Evolutionary conservation across 345 rosid species (phyloP).

Genomic region (Melastoma malabathricum): DNA sequence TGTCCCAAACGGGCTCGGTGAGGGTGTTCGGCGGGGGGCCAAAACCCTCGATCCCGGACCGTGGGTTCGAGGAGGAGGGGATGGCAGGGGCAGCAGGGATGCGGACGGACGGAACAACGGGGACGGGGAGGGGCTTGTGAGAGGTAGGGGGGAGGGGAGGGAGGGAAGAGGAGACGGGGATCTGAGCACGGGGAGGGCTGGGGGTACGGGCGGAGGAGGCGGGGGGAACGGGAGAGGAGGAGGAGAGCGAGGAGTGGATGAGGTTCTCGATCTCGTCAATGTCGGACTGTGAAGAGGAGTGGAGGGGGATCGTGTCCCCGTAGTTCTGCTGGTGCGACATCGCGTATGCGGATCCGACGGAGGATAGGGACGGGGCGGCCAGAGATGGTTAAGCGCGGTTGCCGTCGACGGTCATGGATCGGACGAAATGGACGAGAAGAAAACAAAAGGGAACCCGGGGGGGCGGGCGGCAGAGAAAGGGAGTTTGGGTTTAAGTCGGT

Average conservation of each 20-base stretch:
- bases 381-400: no score
- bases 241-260: constrained; percentile 59
- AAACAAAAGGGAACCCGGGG: no score
- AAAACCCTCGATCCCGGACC: constrained; percentile 32
- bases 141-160: constrained; percentile 53
- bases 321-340: constrained; percentile 46
- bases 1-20: constrained; percentile 98
- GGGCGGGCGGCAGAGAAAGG: no score
- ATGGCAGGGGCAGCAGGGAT: constrained; percentile 23
- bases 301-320: constrained; percentile 68
- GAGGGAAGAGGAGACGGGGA: constrained; percentile 66
- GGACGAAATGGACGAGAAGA: no score
- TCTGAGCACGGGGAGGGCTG: constrained; percentile 69
- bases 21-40: constrained; percentile 76
- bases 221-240: constrained; percentile 39
- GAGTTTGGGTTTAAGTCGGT: no score
- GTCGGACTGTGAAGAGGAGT: constrained; percentile 66
- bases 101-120: constrained; percentile 30
- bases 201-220: constrained; percentile 81
- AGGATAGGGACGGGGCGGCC: no score
- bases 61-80: neutral
- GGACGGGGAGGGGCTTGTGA: constrained; percentile 20
- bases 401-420: no score
- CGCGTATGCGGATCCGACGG: neutral
- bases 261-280: constrained; percentile 99